phyloP scores from a whole-genome alignment of 2,329 filamentous ascomycete species.

The Cordyceps cateniannulata region DNA sequence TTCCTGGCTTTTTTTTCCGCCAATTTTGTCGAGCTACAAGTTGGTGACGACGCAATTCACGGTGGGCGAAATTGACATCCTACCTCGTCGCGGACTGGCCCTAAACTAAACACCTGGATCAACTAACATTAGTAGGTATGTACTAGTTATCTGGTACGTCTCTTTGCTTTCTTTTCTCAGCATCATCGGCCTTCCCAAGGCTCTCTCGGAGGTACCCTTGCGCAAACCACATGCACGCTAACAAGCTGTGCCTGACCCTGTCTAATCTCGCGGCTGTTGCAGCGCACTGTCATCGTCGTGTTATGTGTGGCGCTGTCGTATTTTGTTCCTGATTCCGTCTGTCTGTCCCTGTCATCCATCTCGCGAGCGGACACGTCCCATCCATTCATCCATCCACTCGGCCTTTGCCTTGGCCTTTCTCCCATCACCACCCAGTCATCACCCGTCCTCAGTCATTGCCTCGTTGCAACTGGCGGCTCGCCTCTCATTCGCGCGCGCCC shows the following conservation, averaged over 20 bases:
- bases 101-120: background rate
- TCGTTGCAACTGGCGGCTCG: background rate
- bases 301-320: background rate
- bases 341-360: background rate
- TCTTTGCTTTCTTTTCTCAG: background rate
- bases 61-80: background rate
- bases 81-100: background rate
- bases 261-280: constrained; percentile 5
- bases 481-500: constrained; percentile 3
- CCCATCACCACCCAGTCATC: background rate
- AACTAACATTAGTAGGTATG: too few relatives aligned
- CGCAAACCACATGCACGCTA: background rate
- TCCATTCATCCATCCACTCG: background rate
- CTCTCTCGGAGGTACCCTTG: background rate
- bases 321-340: background rate
- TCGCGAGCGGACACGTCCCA: background rate
- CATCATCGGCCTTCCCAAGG: background rate
- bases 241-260: background rate
- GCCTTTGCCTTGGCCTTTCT: background rate
- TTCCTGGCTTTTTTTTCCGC: too few relatives aligned
- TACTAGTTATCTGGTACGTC: background rate
- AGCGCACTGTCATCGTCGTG: background rate
- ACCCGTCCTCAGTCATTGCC: background rate
- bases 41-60: too few relatives aligned
- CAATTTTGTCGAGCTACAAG: too few relatives aligned